These are phyloP conservation scores for Aspergillus ruber DNA, from an alignment of 2,329 filamentous ascomycete genomes.

Conservation along the genomic window DNA sequence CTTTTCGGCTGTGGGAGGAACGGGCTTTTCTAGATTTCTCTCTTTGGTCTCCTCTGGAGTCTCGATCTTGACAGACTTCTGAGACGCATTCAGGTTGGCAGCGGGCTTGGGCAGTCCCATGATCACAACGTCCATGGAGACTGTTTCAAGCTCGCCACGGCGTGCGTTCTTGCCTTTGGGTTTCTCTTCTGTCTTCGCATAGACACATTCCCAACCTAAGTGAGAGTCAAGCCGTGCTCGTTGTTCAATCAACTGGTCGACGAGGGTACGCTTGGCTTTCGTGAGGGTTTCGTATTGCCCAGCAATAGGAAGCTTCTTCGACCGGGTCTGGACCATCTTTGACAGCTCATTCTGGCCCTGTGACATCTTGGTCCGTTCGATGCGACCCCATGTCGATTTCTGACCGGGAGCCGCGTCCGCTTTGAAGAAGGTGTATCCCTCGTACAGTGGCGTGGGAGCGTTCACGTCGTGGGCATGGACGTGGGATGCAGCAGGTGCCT, in stretches of 20 bases:
- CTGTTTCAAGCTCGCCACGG: conserved; percentile 23
- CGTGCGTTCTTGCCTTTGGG: conserved; percentile 21
- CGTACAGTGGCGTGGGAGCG: conserved; percentile 13
- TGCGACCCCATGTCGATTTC: conserved; percentile 25
- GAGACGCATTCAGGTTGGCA: conserved; percentile 9
- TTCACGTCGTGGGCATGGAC: not conserved
- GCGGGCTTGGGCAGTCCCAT: conserved; percentile 20
- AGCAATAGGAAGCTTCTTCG: conserved; percentile 19
- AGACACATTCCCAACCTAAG: conserved; percentile 34
- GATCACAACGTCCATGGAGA: conserved; percentile 30
- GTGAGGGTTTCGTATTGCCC: conserved; percentile 26
- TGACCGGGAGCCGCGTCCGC: conserved; percentile 23
- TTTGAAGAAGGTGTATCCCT: conserved; percentile 32
- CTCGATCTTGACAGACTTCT: conserved; percentile 12
- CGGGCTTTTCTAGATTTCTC: conserved; percentile 3
- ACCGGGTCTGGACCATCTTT: conserved; percentile 24
- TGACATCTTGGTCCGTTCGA: conserved; percentile 23
- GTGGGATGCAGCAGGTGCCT: conserved; percentile 3
- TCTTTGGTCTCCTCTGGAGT: conserved; percentile 6
- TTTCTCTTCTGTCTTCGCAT: conserved; percentile 26
- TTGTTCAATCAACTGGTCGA: conserved; percentile 30
- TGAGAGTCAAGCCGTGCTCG: conserved; percentile 21
- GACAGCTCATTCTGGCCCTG: conserved; percentile 25
- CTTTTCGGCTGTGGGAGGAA: conserved; percentile 1
- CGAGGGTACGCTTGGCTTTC: conserved; percentile 23